Percentiles rank a stretch among this genome's conserved stretches.
phyloP scores from a whole-genome alignment of 2,329 filamentous ascomycete genomes.

The Ilyonectria robusta region DNA sequence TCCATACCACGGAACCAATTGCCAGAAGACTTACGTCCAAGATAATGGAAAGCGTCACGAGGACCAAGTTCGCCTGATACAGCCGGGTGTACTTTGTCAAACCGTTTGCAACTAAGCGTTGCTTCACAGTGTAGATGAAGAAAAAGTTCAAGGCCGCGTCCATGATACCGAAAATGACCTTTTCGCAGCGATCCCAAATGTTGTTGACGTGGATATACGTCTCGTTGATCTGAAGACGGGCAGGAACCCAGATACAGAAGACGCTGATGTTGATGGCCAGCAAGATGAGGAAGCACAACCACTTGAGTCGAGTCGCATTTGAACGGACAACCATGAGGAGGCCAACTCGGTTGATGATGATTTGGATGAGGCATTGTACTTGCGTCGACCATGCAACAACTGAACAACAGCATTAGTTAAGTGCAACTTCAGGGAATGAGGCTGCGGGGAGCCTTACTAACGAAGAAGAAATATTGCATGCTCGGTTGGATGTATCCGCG shows the following conservation, averaged over 20 bases:
- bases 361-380: slow-evolving; percentile 61
- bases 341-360: slow-evolving; percentile 66
- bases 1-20: background rate
- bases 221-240: slow-evolving; percentile 57
- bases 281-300: slow-evolving; percentile 59
- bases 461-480: slow-evolving; percentile 48
- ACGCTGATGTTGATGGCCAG: slow-evolving; percentile 63
- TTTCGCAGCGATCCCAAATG: slow-evolving; percentile 66
- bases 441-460: slow-evolving; percentile 40
- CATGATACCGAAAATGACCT: slow-evolving; percentile 62
- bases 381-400: slow-evolving; percentile 54
- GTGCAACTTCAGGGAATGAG: rapidly evolving
- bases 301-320: slow-evolving; percentile 56
- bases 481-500: slow-evolving; percentile 46
- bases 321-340: slow-evolving; percentile 59
- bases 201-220: slow-evolving; percentile 59
- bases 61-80: slow-evolving; percentile 53
- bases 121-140: slow-evolving; percentile 61
- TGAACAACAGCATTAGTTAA: slow-evolving; percentile 32
- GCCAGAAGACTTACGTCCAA: slow-evolving; percentile 38
- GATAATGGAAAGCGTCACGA: slow-evolving; percentile 48
- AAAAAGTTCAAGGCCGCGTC: slow-evolving; percentile 64
- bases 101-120: slow-evolving; percentile 61
- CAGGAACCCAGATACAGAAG: slow-evolving; percentile 66
- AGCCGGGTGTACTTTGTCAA: slow-evolving; percentile 64